These are phyloP conservation scores for Solanum hybrid DNA, from an alignment of 305 asterid species.

Conservation along the genomic window DNA sequence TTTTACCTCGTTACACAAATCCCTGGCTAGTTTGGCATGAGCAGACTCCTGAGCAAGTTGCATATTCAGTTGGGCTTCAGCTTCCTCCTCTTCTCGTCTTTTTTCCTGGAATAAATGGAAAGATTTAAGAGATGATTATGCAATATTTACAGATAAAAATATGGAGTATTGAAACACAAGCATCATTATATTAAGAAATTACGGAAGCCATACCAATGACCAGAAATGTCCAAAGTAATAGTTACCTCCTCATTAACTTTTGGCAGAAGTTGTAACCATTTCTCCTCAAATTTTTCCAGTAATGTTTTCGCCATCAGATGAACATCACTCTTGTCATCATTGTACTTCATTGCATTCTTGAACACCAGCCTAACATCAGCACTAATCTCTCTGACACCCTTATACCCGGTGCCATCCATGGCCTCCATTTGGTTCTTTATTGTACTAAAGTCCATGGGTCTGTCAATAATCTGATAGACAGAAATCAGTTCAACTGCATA, in stretches of 20 bases:
- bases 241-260: conserved; percentile 89
- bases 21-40: conserved; percentile 64
- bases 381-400: conserved; percentile 69
- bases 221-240: neutral
- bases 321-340: conserved; percentile 78
- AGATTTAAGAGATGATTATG: neutral
- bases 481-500: neutral
- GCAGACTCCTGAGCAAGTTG: conserved; percentile 60
- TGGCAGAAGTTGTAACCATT: conserved; percentile 79
- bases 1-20: conserved; percentile 61
- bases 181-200: neutral
- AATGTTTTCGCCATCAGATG: conserved; percentile 66
- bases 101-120: conserved; percentile 43
- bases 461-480: conserved; percentile 74
- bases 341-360: conserved; percentile 86
- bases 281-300: conserved; percentile 74
- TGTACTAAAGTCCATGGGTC: conserved; percentile 99
- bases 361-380: conserved; percentile 74
- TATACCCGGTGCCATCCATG: conserved; percentile 83
- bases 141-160: neutral
- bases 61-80: conserved; percentile 45
- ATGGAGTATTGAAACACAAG: neutral
- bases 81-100: conserved; percentile 69
- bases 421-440: conserved; percentile 97
- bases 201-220: neutral